These are phyloP conservation scores for Cystobasidium ongulense DNA, from an alignment of 768 basidiomycete genomes.

Conservation along the genomic window DNA sequence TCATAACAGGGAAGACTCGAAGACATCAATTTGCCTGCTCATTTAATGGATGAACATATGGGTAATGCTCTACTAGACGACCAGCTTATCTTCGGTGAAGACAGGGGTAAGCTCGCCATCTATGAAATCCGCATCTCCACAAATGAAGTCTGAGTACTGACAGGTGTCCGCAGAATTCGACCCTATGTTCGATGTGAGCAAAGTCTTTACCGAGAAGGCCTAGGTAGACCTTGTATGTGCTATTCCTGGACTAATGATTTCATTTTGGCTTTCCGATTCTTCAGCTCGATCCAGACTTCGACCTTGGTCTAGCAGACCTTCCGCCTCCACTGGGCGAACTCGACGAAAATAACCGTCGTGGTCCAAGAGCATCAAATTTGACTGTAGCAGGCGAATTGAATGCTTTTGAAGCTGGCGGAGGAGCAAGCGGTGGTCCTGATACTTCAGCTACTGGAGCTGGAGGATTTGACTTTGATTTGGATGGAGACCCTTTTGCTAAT, in stretches of 20 bases:
- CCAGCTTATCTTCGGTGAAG: background rate
- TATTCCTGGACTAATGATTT: too few relatives aligned
- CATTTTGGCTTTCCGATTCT: background rate
- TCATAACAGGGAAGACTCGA: constrained; percentile 8
- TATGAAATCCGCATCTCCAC: too few relatives aligned
- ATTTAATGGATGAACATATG: constrained; percentile 4
- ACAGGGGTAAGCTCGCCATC: background rate
- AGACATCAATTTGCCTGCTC: constrained; percentile 27
- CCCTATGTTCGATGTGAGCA: background rate
- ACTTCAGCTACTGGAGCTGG: constrained; percentile 5
- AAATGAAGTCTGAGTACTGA: too few relatives aligned
- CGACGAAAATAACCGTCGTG: background rate
- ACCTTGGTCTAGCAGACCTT: background rate
- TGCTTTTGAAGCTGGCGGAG: background rate
- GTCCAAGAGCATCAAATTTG: background rate
- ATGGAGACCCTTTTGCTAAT: background rate
- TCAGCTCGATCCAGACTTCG: background rate
- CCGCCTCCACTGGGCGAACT: background rate
- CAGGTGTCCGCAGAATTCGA: constrained; percentile 7
- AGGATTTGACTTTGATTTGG: background rate
- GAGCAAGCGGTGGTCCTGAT: constrained; percentile 6
- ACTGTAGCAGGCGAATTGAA: background rate
- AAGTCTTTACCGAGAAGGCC: background rate
- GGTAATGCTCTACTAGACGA: background rate
- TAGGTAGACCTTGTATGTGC: too few relatives aligned